These are phyloP conservation scores for Emergomyces orientalis DNA, from an alignment of 2,329 filamentous ascomycete genomes.

Conservation along the genomic window DNA sequence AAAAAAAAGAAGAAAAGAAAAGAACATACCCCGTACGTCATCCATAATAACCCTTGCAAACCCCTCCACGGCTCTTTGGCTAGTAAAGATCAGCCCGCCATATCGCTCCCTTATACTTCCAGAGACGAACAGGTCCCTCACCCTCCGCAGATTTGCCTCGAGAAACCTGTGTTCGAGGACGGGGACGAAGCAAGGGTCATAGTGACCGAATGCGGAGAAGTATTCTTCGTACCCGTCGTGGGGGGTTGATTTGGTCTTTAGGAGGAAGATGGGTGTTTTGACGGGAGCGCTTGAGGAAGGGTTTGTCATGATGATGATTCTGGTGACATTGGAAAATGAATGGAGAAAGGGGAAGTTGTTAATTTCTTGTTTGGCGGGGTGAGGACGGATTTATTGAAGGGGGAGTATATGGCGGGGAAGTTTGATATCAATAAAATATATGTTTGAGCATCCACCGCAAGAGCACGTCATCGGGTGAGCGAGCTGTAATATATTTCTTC, in stretches of 20 bases:
- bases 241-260: slow-evolving; percentile 40
- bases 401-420: not conserved
- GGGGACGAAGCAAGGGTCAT: slow-evolving; percentile 36
- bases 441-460: not conserved
- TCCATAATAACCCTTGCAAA: slow-evolving; percentile 31
- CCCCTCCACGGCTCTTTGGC: slow-evolving; percentile 41
- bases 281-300: not conserved
- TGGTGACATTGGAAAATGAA: not conserved
- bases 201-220: slow-evolving; percentile 26
- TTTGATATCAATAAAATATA: not conserved
- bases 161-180: slow-evolving; percentile 39
- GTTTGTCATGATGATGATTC: slow-evolving; percentile 1
- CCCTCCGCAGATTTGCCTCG: slow-evolving; percentile 25
- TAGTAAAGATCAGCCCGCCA: slow-evolving; percentile 43
- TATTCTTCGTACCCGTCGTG: slow-evolving; percentile 39
- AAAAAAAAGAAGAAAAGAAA: slow-evolving; percentile 2
- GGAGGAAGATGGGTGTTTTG: slow-evolving; percentile 35
- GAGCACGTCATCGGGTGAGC: not conserved
- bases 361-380: not conserved
- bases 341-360: not conserved
- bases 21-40: slow-evolving; percentile 23
- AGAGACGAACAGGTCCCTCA: slow-evolving; percentile 30
- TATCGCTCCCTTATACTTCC: slow-evolving; percentile 28
- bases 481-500: not conserved
- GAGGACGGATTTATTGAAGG: not conserved